Evolutionary conservation across 768 basidiomycete genomes (phyloP).

Genomic region (Leccinum imitatum): DNA sequence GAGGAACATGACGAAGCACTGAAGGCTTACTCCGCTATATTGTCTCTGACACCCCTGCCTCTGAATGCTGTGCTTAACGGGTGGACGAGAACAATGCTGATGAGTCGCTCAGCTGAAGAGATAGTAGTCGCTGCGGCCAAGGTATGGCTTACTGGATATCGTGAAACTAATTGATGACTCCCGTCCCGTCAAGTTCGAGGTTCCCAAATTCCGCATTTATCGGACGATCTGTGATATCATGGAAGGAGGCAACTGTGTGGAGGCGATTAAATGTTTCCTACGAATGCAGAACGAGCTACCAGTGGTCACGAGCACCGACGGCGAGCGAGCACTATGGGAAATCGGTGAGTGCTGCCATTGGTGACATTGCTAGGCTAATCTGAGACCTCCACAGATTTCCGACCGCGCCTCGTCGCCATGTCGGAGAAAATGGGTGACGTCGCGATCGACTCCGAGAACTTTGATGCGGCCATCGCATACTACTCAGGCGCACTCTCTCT

Average conservation of each 20-base stretch:
- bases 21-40: background rate
- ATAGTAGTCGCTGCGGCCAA: background rate
- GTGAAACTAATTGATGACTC: background rate
- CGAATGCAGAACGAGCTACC: background rate
- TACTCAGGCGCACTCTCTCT: background rate
- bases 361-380: background rate
- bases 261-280: background rate
- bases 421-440: background rate
- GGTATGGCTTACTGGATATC: background rate
- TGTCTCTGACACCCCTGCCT: background rate
- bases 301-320: background rate
- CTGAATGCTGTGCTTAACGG: background rate
- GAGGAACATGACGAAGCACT: background rate
- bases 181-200: background rate
- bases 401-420: background rate
- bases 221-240: background rate
- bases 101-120: background rate
- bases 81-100: background rate
- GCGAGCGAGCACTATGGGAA: background rate
- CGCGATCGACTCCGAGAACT: background rate
- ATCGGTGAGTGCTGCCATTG: background rate
- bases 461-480: background rate
- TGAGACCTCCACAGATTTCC: background rate
- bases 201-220: background rate
- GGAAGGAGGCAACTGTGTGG: background rate